These are phyloP conservation scores for Brassica nigra DNA, from an alignment of 345 rosid species.

Conservation along the genomic window DNA sequence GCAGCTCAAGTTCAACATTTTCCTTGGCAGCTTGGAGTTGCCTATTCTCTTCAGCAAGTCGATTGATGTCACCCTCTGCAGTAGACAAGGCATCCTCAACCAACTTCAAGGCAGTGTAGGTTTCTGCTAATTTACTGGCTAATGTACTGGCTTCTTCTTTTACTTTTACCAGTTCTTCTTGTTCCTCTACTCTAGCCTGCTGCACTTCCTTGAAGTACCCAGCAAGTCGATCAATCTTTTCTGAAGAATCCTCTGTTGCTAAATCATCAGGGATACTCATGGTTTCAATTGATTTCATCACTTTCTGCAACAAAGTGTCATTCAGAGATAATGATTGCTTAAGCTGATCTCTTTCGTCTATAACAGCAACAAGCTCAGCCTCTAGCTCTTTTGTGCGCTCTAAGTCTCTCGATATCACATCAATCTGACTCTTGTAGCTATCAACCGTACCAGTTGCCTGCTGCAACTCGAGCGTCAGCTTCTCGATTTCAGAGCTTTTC, in stretches of 20 bases:
- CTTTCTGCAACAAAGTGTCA: slow-evolving; percentile 53
- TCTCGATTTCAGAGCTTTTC: slow-evolving; percentile 65
- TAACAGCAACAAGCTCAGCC: slow-evolving; percentile 55
- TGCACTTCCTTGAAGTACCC: slow-evolving; percentile 58
- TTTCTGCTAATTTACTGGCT: slow-evolving; percentile 56
- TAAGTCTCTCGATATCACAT: slow-evolving; percentile 52
- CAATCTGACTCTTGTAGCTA: slow-evolving; percentile 57
- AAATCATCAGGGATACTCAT: slow-evolving; percentile 54
- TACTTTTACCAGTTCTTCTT: slow-evolving; percentile 54
- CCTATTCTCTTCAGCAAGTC: slow-evolving; percentile 56
- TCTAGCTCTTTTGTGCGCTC: slow-evolving; percentile 63
- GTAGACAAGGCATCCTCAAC: slow-evolving; percentile 57
- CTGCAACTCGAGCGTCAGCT: slow-evolving; percentile 61
- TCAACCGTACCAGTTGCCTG: slow-evolving; percentile 54
- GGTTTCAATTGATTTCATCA: slow-evolving; percentile 54
- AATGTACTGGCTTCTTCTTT: slow-evolving; percentile 52
- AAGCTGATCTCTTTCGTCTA: slow-evolving; percentile 59
- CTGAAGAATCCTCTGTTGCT: slow-evolving; percentile 53
- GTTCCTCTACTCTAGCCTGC: slow-evolving; percentile 51
- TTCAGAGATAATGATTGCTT: slow-evolving; percentile 63
- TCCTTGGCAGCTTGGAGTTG: slow-evolving; percentile 53
- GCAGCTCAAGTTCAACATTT: slow-evolving; percentile 58
- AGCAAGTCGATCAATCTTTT: slow-evolving; percentile 65
- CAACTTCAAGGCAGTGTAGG: slow-evolving; percentile 47
- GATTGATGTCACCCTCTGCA: slow-evolving; percentile 51